phyloP scores from a whole-genome alignment of 192 early-diverging fungal genomes.

The Podochytrium sp. region DNA sequence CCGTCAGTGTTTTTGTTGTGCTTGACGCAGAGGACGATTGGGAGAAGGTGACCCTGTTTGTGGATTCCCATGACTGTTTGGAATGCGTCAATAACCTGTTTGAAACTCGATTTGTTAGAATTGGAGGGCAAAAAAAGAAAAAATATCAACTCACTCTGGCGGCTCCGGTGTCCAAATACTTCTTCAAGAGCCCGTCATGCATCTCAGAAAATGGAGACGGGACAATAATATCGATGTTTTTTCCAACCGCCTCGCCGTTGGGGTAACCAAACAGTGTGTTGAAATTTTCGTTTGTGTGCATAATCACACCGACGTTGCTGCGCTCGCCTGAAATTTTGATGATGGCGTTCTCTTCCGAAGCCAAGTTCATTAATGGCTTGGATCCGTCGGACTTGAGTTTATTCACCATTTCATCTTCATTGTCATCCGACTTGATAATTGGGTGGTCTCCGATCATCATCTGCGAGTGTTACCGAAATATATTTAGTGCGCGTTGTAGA shows the following conservation, averaged over 20 bases:
- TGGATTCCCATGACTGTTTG: constrained; percentile 43
- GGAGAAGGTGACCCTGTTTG: constrained; percentile 32
- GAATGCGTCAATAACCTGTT: constrained; percentile 45
- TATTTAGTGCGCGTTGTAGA: background rate
- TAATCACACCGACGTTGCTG: background rate
- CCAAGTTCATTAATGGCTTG: constrained; percentile 7
- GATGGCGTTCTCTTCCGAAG: constrained; percentile 14
- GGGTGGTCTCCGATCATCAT: constrained; percentile 27
- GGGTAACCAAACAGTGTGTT: constrained; percentile 35
- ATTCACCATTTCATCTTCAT: background rate
- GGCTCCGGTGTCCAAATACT: constrained; percentile 49
- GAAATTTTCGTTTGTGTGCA: constrained; percentile 24
- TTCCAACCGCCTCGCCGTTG: constrained; percentile 30
- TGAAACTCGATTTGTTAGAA: background rate
- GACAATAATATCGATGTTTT: constrained; percentile 44
- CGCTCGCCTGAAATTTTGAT: constrained; percentile 27
- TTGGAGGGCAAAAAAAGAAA: background rate
- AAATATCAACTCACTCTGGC: constrained; percentile 32
- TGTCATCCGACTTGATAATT: constrained; percentile 5
- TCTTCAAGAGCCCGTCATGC: constrained; percentile 41
- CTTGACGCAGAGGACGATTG: constrained; percentile 41
- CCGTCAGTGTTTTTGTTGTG: constrained; percentile 33
- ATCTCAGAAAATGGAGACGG: constrained; percentile 46
- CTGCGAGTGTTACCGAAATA: background rate
- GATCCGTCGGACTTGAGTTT: background rate